Base-by-base conservation (phyloP, 1,284 basidiomycete genomes). In the Pseudozyma tsukubaensis region DNA sequence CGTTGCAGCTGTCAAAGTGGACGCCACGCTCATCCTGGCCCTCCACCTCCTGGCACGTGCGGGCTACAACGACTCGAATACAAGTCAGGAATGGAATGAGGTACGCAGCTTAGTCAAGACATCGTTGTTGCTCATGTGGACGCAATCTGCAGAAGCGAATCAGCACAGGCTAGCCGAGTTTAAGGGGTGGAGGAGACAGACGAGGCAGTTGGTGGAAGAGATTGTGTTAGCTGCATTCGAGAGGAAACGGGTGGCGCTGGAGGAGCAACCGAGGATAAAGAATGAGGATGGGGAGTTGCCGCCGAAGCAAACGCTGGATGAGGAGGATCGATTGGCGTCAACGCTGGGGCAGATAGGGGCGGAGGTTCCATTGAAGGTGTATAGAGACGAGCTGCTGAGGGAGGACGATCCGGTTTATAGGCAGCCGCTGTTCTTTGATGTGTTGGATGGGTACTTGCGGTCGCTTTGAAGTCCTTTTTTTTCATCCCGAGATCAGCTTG, bases 61-160 rank as follows among this genome's bases (percentile, higher is more conserved):
- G 0, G 39, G 35, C 13, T 56, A 44, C 11, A 64, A 73, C 43
- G 57, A 68, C 24, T 57, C 45, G 34, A 73, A 73, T 19, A 16
- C 39, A 5, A 34, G 45, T 16, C 3, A 36, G 7, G 61, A 73
- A 12, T 73, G 60, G 58, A 10, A 14, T 3, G 48, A 60, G 13
- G 49, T 63, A 1, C 49, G 71, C 5, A 56, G 19, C 19, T 13
- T 65, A 1, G 50, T 59, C 18, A 73, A 68, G n/a, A 48, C 50
- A 5, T 64, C 60, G n/a, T 34, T 68, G 14, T 37, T 68, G 40
- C 54, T 73, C 7, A 50, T 73, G 24, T 73, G 71, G 71, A 61
- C 65, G 0, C 58, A 60, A 4, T 53, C 57, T 9, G 42, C 54
- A 1, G 60, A 68, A 18, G 51, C 65, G 6, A 37, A 24, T 4